Base-by-base conservation (phyloP, 495 filamentous ascomycete species). In the Cairneyella variabilis region DNA sequence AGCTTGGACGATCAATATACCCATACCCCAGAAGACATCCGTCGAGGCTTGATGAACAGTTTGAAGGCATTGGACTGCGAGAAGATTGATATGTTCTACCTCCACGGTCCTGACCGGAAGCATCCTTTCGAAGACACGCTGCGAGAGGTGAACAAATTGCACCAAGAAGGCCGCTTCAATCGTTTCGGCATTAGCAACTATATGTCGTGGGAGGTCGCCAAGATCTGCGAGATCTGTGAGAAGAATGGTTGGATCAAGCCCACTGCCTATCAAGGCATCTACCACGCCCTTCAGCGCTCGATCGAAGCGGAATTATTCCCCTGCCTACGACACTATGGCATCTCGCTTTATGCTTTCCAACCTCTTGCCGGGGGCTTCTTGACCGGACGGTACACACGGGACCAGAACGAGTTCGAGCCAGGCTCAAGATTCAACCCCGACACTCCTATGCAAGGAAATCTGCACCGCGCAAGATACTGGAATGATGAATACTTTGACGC, bases 381-480 rank as follows among this genome's bases (percentile, higher is more conserved):
- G 9, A 78, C 76, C 6, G 65, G 69, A 3, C 37, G 60, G 6
- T 66, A 65, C 38, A 40, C 48, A 26, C 55, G 63, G 12, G 63
- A 63, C 9, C 58, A 51, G 4, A 65, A 66, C 82, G 0, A 85
- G 7, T 7, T 32, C 85, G 3, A 62, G 66, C 0, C 75, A 79
- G 43, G 89, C 89, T 8, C 78, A 90, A n/a, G 93, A 82, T 69
- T 82, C 76, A 49, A 75, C 83, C 51, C 68, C 63, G n/a, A 60
- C 11, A 18, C 8, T 11, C 3, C n/a, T n/a, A n/a, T 10, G 37
- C 37, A 42, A n/a, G 49, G 49, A 26, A 30, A 30, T 3, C 16
- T 30, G 21, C 30, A 46, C 23, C 4, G 7, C 10, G 23, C 9
- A 8, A 43, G n/a, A 14, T 46, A 46, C 23, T 27, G 43, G 22